Base-by-base conservation (phyloP, 345 rosid genomes). In the Populus simonii region DNA sequence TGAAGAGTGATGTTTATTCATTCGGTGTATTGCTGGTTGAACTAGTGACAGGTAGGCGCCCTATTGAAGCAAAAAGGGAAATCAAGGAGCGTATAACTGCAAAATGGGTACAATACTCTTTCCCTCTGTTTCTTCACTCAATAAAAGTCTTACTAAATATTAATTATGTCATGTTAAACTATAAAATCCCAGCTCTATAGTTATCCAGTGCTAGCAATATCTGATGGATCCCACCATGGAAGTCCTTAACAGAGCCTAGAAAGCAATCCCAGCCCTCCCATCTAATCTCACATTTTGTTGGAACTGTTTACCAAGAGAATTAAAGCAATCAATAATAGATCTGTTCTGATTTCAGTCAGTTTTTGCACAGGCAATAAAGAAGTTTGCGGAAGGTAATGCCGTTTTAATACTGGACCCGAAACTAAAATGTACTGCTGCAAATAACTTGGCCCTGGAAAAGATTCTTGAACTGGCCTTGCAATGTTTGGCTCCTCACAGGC, bases 1-100 rank as follows among this genome's bases (percentile, higher is more conserved):
- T 91, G 75, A 96, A 93, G 86, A 96, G 98, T 53, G 97, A 96
- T 66, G 99, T 96, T 38, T 96, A 89, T 84, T 96, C 98, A 22
- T 96, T 96, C 23, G 98, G 99, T 45, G 96, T 93, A 22, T 80
- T 96, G 38, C 89, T 96, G 43, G 90, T 92, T 53, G 96, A 96
- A 74, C 76, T 96, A 74, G 85, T 90, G 75, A 88, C 98, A 0
- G 93, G 89, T 49, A 92, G 99, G 71, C 94, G 97, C 59, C 96
- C 99, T 17, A 92, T 96, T 67, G 97, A 96, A 86, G 78, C 91
- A 10, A 89, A 83, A 82, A 85, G 92, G 49, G 92, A 86, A 83
- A 83, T 88, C 47, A 90, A 85, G 75, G 98, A 96, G 76, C 89
- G 98, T 51, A 77, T 96, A 77, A 93, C 99, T 68, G 45, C 92